These are phyloP conservation scores for Miscanthus lutarioriparius DNA, from an alignment of 176 grass and related monocot genomes.

Conservation along the genomic window DNA sequence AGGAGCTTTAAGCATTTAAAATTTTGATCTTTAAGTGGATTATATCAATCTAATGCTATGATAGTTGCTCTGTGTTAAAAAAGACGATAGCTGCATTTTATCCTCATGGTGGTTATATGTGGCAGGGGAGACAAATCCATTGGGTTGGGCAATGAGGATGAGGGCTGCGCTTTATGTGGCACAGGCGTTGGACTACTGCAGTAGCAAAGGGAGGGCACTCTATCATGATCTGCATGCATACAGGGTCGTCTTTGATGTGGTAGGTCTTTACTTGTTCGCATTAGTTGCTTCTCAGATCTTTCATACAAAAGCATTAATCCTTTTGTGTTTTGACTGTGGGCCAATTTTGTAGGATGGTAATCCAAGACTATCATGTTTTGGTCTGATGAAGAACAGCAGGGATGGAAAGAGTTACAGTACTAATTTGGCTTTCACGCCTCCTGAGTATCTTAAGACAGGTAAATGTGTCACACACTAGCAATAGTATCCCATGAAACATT, in stretches of 20 bases:
- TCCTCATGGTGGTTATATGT: constrained; percentile 25
- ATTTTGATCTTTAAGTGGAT: constrained; percentile 3
- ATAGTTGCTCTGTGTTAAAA: not conserved
- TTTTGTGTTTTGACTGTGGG: not conserved
- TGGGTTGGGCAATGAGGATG: constrained; percentile 84
- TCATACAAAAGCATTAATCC: not conserved
- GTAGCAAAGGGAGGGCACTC: constrained; percentile 61
- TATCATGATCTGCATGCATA: constrained; percentile 94
- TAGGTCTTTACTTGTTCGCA: constrained; percentile 24
- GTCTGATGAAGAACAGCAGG: constrained; percentile 94
- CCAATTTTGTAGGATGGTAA: constrained; percentile 61
- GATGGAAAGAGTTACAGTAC: constrained; percentile 95
- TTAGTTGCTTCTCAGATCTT: not conserved
- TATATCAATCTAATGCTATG: not conserved
- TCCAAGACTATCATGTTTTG: constrained; percentile 86
- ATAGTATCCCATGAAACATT: not conserved
- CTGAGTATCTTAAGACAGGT: constrained; percentile 88
- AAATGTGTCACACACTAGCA: constrained; percentile 9
- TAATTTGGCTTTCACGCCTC: constrained; percentile 90
- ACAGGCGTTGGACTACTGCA: constrained; percentile 80
- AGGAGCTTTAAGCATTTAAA: constrained; percentile 2
- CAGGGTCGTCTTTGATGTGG: constrained; percentile 90
- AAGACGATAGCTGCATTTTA: not conserved
- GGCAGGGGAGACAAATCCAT: constrained; percentile 79
- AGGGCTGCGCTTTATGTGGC: constrained; percentile 77